phyloP scores from a whole-genome alignment of 768 basidiomycete species.

The Tricholoma bakamatsutake region DNA sequence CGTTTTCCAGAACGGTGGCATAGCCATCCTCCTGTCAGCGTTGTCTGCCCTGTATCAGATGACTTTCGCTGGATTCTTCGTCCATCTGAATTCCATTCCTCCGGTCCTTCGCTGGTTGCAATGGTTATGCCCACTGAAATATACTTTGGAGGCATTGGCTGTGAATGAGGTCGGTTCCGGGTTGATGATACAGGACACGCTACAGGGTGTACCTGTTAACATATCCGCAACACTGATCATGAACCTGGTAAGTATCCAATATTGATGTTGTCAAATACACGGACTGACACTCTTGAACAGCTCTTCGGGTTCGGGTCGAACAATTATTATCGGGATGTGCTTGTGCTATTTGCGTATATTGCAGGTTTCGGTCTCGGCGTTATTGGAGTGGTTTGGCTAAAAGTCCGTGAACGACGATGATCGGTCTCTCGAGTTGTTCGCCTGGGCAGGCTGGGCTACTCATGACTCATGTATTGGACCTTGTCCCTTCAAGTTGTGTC shows the following conservation, averaged over 20 bases:
- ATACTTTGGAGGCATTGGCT: constrained; percentile 74
- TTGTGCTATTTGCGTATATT: constrained; percentile 83
- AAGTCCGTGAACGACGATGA: constrained; percentile 70
- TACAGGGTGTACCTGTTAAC: constrained; percentile 77
- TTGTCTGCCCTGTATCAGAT: constrained; percentile 73
- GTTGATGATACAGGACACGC: constrained; percentile 70
- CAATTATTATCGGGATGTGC: constrained; percentile 86
- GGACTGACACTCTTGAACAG: constrained; percentile 25
- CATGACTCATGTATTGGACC: too few relatives aligned
- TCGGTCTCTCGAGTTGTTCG: not conserved
- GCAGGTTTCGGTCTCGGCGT: constrained; percentile 70
- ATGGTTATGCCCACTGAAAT: constrained; percentile 85
- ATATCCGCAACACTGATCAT: constrained; percentile 83
- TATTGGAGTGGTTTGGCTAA: constrained; percentile 72
- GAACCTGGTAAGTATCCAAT: constrained; percentile 55
- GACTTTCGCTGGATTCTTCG: constrained; percentile 92
- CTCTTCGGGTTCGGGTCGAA: constrained; percentile 82
- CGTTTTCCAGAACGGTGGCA: constrained; percentile 78
- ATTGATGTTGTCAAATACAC: not conserved
- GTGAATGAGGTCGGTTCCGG: constrained; percentile 93
- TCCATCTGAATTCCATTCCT: constrained; percentile 79
- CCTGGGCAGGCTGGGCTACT: too few relatives aligned
- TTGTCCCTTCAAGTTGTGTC: too few relatives aligned
- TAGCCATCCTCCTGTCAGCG: constrained; percentile 85
- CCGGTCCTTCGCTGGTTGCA: constrained; percentile 92